phyloP scores from a whole-genome alignment of 2,329 filamentous ascomycete species.

The Fusarium irregulare region DNA sequence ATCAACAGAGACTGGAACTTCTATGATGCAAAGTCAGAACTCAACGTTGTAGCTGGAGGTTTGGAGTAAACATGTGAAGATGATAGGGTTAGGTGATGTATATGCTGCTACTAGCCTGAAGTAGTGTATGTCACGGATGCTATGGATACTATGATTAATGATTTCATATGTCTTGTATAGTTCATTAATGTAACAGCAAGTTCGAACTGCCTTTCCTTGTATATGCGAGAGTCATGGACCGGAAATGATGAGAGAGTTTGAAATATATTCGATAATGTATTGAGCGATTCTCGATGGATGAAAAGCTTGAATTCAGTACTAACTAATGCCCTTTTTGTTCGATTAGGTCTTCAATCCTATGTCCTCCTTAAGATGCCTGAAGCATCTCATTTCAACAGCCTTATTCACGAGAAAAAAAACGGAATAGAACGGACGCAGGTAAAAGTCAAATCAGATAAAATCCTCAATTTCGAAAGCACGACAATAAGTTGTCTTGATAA shows the following conservation, averaged over 20 bases:
- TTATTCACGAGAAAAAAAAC: not conserved
- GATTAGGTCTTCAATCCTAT: not conserved
- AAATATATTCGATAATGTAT: not conserved
- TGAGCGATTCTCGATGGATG: no score
- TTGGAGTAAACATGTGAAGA: no score
- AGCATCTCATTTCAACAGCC: not conserved
- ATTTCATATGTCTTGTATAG: not conserved
- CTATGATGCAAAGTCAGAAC: not conserved
- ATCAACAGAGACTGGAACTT: not conserved
- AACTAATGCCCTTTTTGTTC: not conserved
- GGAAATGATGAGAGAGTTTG: not conserved
- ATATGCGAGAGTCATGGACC: not conserved
- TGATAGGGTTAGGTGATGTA: no score
- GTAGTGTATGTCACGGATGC: not conserved
- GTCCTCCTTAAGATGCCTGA: not conserved
- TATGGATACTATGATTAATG: not conserved
- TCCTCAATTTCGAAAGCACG: conserved; percentile 35
- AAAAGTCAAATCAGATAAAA: conserved; percentile 24
- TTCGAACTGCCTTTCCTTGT: not conserved
- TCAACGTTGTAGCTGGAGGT: not conserved
- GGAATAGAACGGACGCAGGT: not conserved
- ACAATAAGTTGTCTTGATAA: conserved; percentile 40
- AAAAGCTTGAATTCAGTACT: no score
- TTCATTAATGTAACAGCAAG: not conserved
- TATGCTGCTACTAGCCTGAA: not conserved